These are phyloP conservation scores for Neurospora tetraspora DNA, from an alignment of 495 filamentous ascomycete species.

Conservation along the genomic window DNA sequence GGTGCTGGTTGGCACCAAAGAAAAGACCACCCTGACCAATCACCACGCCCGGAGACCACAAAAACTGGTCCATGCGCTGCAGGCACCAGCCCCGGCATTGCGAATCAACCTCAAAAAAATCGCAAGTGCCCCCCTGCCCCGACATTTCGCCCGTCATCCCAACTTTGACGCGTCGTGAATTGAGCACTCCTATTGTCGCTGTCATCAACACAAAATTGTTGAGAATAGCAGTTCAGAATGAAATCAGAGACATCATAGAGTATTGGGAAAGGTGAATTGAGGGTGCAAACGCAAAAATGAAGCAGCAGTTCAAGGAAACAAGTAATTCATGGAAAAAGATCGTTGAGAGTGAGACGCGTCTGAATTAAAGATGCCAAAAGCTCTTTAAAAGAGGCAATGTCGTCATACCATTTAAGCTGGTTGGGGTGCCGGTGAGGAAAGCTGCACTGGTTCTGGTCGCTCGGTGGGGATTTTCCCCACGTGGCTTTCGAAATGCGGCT, in stretches of 20 bases:
- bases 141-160: neutral
- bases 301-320: neutral
- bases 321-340: neutral
- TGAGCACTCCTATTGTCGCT: constrained; percentile 9
- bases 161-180: constrained; percentile 11
- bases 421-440: constrained; percentile 5
- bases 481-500: constrained; percentile 18
- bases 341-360: constrained; percentile 12
- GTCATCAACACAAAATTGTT: neutral
- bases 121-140: neutral
- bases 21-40: neutral
- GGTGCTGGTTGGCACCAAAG: neutral
- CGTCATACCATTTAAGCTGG: constrained; percentile 15
- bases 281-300: neutral
- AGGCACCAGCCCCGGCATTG: constrained; percentile 21
- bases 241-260: neutral
- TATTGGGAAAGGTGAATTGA: neutral
- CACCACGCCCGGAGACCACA: neutral
- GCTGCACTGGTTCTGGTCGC: constrained; percentile 1
- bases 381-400: constrained; percentile 12
- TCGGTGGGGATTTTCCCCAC: constrained; percentile 17
- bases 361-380: constrained; percentile 11
- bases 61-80: constrained; percentile 11
- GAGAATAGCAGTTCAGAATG: neutral
- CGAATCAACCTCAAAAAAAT: constrained; percentile 26